A percentile compares a stretch with the other conserved stretches of the same genome.
phyloP scores from a whole-genome alignment of 306 rosid species.

The Ormosia emarginata region DNA sequence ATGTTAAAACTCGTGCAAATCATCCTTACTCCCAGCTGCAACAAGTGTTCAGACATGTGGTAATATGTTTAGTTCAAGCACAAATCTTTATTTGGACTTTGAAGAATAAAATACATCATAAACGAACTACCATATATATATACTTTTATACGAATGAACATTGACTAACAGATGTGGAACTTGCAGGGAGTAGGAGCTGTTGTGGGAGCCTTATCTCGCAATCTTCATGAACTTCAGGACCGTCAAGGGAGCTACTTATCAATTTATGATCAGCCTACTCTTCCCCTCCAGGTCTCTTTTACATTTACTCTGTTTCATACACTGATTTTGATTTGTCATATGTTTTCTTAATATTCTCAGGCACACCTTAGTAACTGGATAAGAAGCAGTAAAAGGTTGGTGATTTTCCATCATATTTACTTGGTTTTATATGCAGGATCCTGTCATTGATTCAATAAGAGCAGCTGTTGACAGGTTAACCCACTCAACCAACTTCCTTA shows the following conservation, averaged over 20 bases:
- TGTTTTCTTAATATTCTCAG: background rate
- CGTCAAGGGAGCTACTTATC: slow-evolving; percentile 87
- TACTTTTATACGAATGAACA: background rate
- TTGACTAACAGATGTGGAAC: slow-evolving; percentile 19
- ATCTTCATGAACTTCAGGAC: slow-evolving; percentile 89
- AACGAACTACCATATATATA: background rate
- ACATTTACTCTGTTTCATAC: slow-evolving; percentile 4
- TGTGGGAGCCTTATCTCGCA: slow-evolving; percentile 91
- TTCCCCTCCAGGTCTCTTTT: slow-evolving; percentile 72
- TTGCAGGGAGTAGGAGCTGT: slow-evolving; percentile 88
- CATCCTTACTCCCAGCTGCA: slow-evolving; percentile 95
- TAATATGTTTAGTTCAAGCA: slow-evolving; percentile 39
- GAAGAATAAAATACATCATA: background rate
- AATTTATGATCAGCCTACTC: slow-evolving; percentile 73
- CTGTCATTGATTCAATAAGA: slow-evolving; percentile 66
- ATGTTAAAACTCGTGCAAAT: slow-evolving; percentile 84
- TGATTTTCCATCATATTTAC: background rate
- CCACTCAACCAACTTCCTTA: slow-evolving; percentile 83
- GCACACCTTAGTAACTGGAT: background rate
- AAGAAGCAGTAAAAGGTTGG: background rate
- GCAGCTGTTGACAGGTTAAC: slow-evolving; percentile 81
- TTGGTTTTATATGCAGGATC: slow-evolving; percentile 57
- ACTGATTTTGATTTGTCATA: background rate
- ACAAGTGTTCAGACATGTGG: slow-evolving; percentile 96
- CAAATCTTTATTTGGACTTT: background rate